These are phyloP conservation scores for Senecio squalidus DNA, from an alignment of 140 eudicot species.

Conservation along the genomic window DNA sequence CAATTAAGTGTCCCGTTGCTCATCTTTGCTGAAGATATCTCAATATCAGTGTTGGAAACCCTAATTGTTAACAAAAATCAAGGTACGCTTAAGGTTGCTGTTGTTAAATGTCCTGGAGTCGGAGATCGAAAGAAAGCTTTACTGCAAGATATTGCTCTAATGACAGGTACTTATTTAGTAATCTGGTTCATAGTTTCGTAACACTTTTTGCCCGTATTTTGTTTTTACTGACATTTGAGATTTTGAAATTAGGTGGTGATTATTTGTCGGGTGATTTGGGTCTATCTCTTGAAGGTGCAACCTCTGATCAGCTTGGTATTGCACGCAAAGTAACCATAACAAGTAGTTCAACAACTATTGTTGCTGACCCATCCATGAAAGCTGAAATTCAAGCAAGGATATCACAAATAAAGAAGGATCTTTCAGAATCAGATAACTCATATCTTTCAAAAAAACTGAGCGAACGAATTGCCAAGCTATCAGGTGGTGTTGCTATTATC, in stretches of 20 bases:
- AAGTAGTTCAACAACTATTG: slow-evolving; percentile 63
- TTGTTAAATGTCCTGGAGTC: slow-evolving; percentile 77
- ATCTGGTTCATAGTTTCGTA: too few species aligned
- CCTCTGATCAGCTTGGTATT: slow-evolving; percentile 93
- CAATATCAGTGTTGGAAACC: slow-evolving; percentile 59
- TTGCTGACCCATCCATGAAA: slow-evolving; percentile 75
- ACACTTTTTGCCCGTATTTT: too few species aligned
- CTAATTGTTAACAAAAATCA: slow-evolving; percentile 57
- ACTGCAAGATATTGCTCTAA: slow-evolving; percentile 79
- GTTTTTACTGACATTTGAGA: not conserved
- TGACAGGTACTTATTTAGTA: slow-evolving; percentile 56
- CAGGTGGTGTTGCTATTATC: slow-evolving; percentile 81
- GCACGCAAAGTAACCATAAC: slow-evolving; percentile 69
- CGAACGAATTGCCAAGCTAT: slow-evolving; percentile 89
- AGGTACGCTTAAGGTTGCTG: slow-evolving; percentile 74
- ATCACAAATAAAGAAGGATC: slow-evolving; percentile 81
- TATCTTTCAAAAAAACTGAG: slow-evolving; percentile 53
- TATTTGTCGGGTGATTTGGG: slow-evolving; percentile 87
- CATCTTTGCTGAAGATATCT: slow-evolving; percentile 76
- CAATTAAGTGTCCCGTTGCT: slow-evolving; percentile 84
- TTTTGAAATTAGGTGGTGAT: slow-evolving; percentile 68
- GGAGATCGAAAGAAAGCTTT: slow-evolving; percentile 70
- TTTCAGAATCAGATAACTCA: slow-evolving; percentile 66
- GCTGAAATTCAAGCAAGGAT: slow-evolving; percentile 85
- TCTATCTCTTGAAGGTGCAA: slow-evolving; percentile 57